Conservation (phyloP, 345 rosid species). For the Brassica juncea region DNA sequence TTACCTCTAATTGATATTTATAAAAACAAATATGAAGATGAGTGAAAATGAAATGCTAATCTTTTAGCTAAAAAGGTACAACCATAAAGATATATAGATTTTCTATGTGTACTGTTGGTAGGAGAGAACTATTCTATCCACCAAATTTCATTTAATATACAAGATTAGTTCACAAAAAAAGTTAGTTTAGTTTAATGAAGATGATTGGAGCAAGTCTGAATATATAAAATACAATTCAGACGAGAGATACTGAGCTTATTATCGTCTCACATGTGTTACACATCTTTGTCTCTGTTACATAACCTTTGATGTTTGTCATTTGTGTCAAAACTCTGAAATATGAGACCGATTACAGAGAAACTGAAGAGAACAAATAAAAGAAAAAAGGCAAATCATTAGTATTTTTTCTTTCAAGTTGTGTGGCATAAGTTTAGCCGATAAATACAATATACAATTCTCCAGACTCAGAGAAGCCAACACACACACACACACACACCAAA, state of each 20-base stretch:
- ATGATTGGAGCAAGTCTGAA: not conserved
- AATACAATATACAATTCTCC: constrained; percentile 41
- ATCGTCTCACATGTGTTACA: not conserved
- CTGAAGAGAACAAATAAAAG: not conserved
- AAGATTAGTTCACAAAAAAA: not conserved
- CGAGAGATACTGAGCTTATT: not conserved
- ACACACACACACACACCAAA: constrained; percentile 17
- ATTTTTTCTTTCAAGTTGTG: constrained; percentile 21
- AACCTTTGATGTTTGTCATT: not conserved
- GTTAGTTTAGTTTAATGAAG: not conserved
- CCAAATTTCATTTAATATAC: not conserved
- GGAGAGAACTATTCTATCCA: not conserved
- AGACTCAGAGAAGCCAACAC: constrained; percentile 23
- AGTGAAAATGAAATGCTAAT: no score
- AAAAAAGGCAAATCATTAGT: constrained; percentile 27
- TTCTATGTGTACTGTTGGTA: not conserved
- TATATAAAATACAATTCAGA: no score
- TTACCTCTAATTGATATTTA: no score
- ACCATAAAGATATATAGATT: not conserved
- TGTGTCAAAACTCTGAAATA: not conserved
- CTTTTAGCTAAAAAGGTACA: not conserved
- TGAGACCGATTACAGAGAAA: not conserved
- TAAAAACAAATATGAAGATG: no score
- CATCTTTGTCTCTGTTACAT: not conserved
- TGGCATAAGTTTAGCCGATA: constrained; percentile 24